Conservation (phyloP, 2,329 filamentous ascomycete genomes). For the Scopulariopsis brevicaulis region DNA sequence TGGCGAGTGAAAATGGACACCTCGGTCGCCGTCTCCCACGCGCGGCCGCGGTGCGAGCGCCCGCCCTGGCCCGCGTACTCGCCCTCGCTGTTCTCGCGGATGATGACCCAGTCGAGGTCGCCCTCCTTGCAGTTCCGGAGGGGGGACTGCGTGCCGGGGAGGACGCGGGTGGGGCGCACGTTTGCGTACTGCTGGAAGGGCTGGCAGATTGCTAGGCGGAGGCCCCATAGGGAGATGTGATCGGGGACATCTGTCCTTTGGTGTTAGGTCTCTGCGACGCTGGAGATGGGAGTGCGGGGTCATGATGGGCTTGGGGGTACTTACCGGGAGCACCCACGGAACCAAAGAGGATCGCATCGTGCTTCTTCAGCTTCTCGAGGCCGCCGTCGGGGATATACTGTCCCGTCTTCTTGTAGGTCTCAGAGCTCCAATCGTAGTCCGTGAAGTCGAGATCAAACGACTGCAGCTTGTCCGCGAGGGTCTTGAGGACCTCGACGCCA, state of each 20-base stretch:
- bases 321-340: slow-evolving; percentile 46
- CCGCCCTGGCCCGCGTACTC: slow-evolving; percentile 57
- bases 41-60: slow-evolving; percentile 42
- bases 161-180: slow-evolving; percentile 50
- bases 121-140: slow-evolving; percentile 36
- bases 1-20: slow-evolving; percentile 23
- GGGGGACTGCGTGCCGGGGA: slow-evolving; percentile 47
- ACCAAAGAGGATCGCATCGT: slow-evolving; percentile 53
- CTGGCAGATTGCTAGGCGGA: slow-evolving; percentile 53
- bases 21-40: slow-evolving; percentile 52
- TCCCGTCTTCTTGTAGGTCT: slow-evolving; percentile 53
- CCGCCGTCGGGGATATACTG: slow-evolving; percentile 35
- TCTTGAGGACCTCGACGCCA: slow-evolving; percentile 47
- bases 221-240: slow-evolving; percentile 53
- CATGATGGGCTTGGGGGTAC: not conserved
- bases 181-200: slow-evolving; percentile 57
- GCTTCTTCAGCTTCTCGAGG: slow-evolving; percentile 20
- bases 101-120: slow-evolving; percentile 53
- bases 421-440: slow-evolving; percentile 56
- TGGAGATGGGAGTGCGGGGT: too few relatives aligned
- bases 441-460: slow-evolving; percentile 51
- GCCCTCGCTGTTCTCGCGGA: slow-evolving; percentile 56
- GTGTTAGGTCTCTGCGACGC: too few relatives aligned
- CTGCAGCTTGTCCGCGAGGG: slow-evolving; percentile 35
- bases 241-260: slow-evolving; percentile 41